Percentiles rank a stretch among this genome's conserved stretches.
phyloP scores from a whole-genome alignment of 768 basidiomycete species.

The Amanita brunnescens region DNA sequence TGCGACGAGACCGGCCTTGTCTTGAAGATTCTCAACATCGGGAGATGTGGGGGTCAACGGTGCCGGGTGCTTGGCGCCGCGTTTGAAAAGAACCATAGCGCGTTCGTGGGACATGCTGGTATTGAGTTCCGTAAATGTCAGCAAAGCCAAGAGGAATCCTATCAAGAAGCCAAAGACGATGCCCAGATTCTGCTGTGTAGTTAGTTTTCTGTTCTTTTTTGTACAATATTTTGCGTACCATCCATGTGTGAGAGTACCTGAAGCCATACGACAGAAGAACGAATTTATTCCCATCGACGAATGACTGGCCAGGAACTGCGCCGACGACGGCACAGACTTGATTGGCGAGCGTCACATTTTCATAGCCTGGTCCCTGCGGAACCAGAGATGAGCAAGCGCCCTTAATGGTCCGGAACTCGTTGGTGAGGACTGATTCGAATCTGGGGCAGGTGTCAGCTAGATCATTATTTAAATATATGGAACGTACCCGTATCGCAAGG shows the following conservation, averaged over 20 bases:
- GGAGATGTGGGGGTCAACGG: constrained; percentile 13
- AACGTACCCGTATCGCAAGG: constrained; percentile 19
- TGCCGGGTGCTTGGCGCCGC: constrained; percentile 26
- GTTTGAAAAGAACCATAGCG: constrained; percentile 56
- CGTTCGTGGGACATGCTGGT: constrained; percentile 29
- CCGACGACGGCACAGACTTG: constrained; percentile 76
- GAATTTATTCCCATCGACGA: constrained; percentile 53
- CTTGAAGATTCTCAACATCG: constrained; percentile 13
- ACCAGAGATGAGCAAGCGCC: constrained; percentile 52
- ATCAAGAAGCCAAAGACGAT: constrained; percentile 59
- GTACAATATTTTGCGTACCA: constrained; percentile 21
- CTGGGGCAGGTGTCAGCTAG: background rate
- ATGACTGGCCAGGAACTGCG: constrained; percentile 45
- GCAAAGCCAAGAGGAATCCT: constrained; percentile 45
- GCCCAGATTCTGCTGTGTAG: constrained; percentile 49
- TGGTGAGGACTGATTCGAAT: constrained; percentile 71
- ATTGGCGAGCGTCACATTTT: constrained; percentile 43
- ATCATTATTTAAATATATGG: background rate
- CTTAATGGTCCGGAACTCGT: constrained; percentile 70
- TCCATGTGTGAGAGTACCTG: constrained; percentile 30
- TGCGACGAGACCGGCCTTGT: constrained; percentile 10
- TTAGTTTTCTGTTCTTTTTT: background rate
- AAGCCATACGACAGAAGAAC: constrained; percentile 42
- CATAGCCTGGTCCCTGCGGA: constrained; percentile 57
- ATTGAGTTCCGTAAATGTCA: constrained; percentile 52